Percentiles rank a stretch among this genome's conserved stretches.
phyloP scores from a whole-genome alignment of 306 rosid species.

The Vachellia pachyceras region DNA sequence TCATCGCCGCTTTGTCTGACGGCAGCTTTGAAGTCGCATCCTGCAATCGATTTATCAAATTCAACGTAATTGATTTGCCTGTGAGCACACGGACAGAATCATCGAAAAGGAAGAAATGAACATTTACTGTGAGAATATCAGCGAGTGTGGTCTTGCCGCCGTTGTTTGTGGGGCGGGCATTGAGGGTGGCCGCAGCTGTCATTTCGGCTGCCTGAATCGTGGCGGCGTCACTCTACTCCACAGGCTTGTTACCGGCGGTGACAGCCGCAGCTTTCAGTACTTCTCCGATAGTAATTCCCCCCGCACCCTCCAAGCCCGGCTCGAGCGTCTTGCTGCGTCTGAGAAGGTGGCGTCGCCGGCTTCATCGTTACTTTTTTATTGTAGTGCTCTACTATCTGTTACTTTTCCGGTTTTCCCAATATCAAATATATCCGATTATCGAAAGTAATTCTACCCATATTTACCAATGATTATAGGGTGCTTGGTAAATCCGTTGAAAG shows the following conservation, averaged over 20 bases:
- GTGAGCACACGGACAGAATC: not conserved
- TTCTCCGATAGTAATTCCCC: constrained; percentile 75
- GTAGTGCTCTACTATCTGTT: constrained; percentile 55
- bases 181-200: constrained; percentile 72
- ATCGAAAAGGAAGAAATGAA: not conserved
- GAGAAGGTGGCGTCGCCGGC: constrained; percentile 34
- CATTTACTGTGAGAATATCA: too few relatives aligned
- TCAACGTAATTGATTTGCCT: not conserved
- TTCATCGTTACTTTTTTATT: constrained; percentile 3
- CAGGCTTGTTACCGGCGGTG: constrained; percentile 62
- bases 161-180: constrained; percentile 51
- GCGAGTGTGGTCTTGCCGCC: too few relatives aligned
- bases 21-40: constrained; percentile 66
- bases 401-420: not conserved
- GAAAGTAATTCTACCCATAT: not conserved
- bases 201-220: constrained; percentile 86
- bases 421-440: not conserved
- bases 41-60: constrained; percentile 35
- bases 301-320: not conserved
- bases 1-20: constrained; percentile 58
- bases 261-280: constrained; percentile 72
- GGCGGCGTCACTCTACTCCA: constrained; percentile 72
- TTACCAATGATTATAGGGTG: not conserved
- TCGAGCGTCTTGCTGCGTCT: constrained; percentile 11
- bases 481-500: too few relatives aligned